A percentile compares a stretch with the other conserved stretches of the same genome.
Conservation (phyloP, 2,329 filamentous ascomycete genomes). For the Aspergillus brunneoviolaceus region DNA sequence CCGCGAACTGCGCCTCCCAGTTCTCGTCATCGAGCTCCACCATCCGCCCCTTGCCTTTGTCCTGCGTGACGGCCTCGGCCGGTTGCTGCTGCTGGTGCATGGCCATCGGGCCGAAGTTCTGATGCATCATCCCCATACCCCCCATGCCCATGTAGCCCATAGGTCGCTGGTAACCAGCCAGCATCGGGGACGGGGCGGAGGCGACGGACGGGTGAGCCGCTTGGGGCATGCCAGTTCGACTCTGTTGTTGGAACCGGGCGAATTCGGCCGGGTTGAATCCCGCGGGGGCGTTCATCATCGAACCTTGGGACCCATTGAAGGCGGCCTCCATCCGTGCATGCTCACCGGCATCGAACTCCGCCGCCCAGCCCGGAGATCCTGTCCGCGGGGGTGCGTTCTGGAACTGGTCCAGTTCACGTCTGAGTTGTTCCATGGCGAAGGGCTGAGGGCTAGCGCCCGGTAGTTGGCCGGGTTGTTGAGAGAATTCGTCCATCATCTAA, state of each 20-base stretch:
- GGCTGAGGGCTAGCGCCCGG: conserved; percentile 56
- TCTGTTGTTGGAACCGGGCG: conserved; percentile 77
- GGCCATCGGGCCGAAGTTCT: conserved; percentile 49
- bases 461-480: conserved; percentile 71
- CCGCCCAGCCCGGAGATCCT: conserved; percentile 61
- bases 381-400: conserved; percentile 52
- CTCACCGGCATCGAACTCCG: conserved; percentile 62
- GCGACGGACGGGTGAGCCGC: conserved; percentile 57
- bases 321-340: conserved; percentile 71
- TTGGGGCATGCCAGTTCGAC: conserved; percentile 57
- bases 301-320: conserved; percentile 55
- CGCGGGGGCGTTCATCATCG: conserved; percentile 48
- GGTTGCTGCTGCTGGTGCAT: conserved; percentile 49
- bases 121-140: conserved; percentile 53
- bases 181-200: conserved; percentile 58
- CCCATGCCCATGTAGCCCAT: conserved; percentile 43
- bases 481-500: conserved; percentile 90
- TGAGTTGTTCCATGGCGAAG: conserved; percentile 67
- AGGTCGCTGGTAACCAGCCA: conserved; percentile 51
- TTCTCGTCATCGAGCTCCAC: conserved; percentile 90
- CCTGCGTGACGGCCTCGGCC: conserved; percentile 52
- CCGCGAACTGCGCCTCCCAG: conserved; percentile 95
- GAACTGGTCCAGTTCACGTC: conserved; percentile 59
- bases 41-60: conserved; percentile 79
- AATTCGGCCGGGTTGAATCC: conserved; percentile 84